Conservation (phyloP, 345 rosid species). For the Eucalyptus marginata region DNA sequence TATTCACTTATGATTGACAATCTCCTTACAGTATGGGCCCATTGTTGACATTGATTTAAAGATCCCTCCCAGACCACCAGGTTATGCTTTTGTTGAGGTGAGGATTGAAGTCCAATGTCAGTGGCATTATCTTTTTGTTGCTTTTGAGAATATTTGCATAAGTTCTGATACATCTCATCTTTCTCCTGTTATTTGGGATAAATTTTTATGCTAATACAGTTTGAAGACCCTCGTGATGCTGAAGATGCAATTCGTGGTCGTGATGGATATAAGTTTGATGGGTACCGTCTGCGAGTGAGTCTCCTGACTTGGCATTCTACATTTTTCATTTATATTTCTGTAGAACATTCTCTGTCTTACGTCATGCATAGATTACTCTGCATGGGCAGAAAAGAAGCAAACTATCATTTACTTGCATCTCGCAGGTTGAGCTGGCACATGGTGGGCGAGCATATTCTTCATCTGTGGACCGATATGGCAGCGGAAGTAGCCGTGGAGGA, state of each 20-base stretch:
- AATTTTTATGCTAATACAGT: constrained; percentile 19
- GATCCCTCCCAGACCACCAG: constrained; percentile 96
- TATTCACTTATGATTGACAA: background rate
- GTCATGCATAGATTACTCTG: background rate
- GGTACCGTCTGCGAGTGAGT: constrained; percentile 63
- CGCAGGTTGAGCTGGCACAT: constrained; percentile 91
- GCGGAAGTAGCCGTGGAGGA: constrained; percentile 57
- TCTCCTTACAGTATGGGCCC: constrained; percentile 65
- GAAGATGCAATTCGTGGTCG: constrained; percentile 87
- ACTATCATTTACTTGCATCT: background rate
- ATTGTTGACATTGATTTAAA: constrained; percentile 87
- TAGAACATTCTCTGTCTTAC: background rate
- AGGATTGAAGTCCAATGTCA: background rate
- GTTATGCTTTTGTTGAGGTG: constrained; percentile 97
- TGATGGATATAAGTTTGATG: constrained; percentile 93
- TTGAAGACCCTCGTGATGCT: constrained; percentile 92
- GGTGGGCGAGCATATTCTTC: constrained; percentile 73
- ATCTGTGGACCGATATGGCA: constrained; percentile 56
- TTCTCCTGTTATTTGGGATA: background rate
- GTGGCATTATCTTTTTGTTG: background rate
- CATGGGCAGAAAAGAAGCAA: background rate
- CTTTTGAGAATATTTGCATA: background rate
- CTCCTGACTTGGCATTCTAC: background rate
- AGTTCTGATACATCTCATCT: background rate
- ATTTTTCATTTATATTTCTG: background rate